Evolutionary conservation across 352 stramenopile species (phyloP), one percentile per base, ranked within the genome.

Genomic region (Pythium aphanidermatum): DNA sequence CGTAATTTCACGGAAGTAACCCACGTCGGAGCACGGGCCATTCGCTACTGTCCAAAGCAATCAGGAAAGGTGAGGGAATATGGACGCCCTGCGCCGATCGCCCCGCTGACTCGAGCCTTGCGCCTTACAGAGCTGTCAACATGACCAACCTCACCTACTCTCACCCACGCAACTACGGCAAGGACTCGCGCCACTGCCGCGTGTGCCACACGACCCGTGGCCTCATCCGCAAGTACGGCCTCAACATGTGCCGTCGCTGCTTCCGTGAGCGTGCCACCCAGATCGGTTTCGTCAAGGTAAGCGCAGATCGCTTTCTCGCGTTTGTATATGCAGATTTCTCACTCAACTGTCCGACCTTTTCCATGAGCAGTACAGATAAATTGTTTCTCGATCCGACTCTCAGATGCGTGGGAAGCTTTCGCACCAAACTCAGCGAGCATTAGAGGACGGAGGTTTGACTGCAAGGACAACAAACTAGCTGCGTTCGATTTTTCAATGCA

Each of bases 181-280:
- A 93, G 73, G 81, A 93, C 75, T 93, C 81, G 63, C 79, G 77
- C 57, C 81, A 91, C 74, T 93, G 86, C 81, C 85, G 85, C 55
- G 77, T 90, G 58, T 96, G 86, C 78, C 76, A 91, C 60, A 95
- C 84, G 39, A 93, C 85, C 45, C 77, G 80, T 77, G 87, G 85
- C 71, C 62, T 98, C 46, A 98, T 98, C 75, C 80, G 89, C 69
- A 98, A 98, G 81, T 98, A 98, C 73, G 68, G 90, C 67, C 66
- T 98, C 57, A 92, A 95, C 72, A 96, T 97, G 80, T 98, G 93
- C 86, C 87, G 93, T 70, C 91, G 94, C 56, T 98, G 93, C 80
- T 98, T 98, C 84, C 81, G 91, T 46, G 86, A 97, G 68, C 85
- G 91, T 65, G 92, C 92, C 61, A 91, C 69, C 50, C 76, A 97